Evolutionary conservation across 225 moss, liverwort and hornwort genomes (phyloP).

Genomic region (Marchantia polymorpha): DNA sequence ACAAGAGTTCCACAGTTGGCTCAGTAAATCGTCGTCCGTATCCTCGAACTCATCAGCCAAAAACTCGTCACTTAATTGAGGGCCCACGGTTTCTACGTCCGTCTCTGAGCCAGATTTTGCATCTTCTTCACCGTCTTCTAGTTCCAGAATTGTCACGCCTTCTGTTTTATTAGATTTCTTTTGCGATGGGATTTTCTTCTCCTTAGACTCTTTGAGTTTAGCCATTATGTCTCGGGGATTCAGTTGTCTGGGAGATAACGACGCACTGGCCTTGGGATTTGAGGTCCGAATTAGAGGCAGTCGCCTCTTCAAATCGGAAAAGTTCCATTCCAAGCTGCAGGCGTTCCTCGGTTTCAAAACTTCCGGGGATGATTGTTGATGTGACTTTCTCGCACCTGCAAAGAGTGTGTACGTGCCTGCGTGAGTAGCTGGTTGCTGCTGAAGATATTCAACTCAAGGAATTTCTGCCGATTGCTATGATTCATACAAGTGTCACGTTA

Average conservation of each 20-base stretch:
- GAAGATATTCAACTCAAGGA: not conserved
- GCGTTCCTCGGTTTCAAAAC: constrained; percentile 14
- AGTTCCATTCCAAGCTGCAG: constrained; percentile 21
- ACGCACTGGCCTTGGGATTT: not conserved
- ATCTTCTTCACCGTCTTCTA: constrained; percentile 12
- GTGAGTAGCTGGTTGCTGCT: not conserved
- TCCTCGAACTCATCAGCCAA: constrained; percentile 23
- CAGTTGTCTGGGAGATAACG: constrained; percentile 4
- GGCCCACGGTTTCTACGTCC: constrained; percentile 8
- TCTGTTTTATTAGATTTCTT: not conserved
- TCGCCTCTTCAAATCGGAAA: constrained; percentile 13
- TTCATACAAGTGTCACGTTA: not conserved
- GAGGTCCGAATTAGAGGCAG: constrained; percentile 11
- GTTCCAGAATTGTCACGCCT: not conserved
- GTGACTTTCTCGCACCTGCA: constrained; percentile 23
- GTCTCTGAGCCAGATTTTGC: not conserved
- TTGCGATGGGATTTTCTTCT: constrained; percentile 1
- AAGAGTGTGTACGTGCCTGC: not conserved
- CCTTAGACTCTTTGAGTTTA: not conserved
- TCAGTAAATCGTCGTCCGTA: constrained; percentile 33
- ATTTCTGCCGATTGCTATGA: not conserved
- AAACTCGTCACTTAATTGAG: constrained; percentile 14
- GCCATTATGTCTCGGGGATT: not conserved
- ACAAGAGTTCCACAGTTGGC: constrained; percentile 37
- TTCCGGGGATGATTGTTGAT: not conserved